Percentiles rank a stretch among this genome's conserved stretches.
Evolutionary conservation across 768 basidiomycete species (phyloP).

Genomic region (Termitomyces sp.): DNA sequence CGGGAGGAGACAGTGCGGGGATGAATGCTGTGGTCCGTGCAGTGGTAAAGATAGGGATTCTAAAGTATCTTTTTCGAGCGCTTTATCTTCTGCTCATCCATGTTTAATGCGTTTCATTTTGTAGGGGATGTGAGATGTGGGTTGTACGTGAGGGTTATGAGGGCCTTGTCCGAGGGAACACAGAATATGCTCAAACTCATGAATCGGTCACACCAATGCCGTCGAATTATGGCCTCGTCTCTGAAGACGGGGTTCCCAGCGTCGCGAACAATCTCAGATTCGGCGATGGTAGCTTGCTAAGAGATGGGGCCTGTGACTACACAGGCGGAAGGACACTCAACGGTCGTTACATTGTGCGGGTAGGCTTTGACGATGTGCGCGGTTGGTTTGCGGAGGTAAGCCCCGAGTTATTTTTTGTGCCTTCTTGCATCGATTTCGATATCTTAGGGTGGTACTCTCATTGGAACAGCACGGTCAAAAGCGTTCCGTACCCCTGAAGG

Average conservation of each 20-base stretch:
- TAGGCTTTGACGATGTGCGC: slow-evolving; percentile 97
- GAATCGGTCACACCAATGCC: slow-evolving; percentile 10
- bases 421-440: neutral
- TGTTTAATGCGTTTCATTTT: neutral
- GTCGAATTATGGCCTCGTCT: slow-evolving; percentile 1
- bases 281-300: slow-evolving; percentile 73
- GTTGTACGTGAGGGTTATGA: slow-evolving; percentile 98
- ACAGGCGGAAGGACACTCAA: slow-evolving; percentile 70
- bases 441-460: slow-evolving; percentile 84
- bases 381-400: slow-evolving; percentile 89
- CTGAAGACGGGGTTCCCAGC: slow-evolving; percentile 13
- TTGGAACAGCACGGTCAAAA: slow-evolving; percentile 87
- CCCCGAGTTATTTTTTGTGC: neutral
- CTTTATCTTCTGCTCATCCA: neutral
- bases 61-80: slow-evolving; percentile 50
- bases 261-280: slow-evolving; percentile 77
- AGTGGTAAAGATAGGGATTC: slow-evolving; percentile 88
- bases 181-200: slow-evolving; percentile 26
- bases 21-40: slow-evolving; percentile 96
- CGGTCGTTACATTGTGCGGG: slow-evolving; percentile 89
- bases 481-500: slow-evolving; percentile 87
- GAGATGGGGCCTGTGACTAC: slow-evolving; percentile 80
- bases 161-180: slow-evolving; percentile 93
- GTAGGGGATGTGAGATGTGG: slow-evolving; percentile 92
- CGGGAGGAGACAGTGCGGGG: slow-evolving; percentile 96